A percentile compares a stretch with the other conserved stretches of the same genome.
phyloP scores from a whole-genome alignment of 305 asterid genomes.

The Coffea humblotiana region DNA sequence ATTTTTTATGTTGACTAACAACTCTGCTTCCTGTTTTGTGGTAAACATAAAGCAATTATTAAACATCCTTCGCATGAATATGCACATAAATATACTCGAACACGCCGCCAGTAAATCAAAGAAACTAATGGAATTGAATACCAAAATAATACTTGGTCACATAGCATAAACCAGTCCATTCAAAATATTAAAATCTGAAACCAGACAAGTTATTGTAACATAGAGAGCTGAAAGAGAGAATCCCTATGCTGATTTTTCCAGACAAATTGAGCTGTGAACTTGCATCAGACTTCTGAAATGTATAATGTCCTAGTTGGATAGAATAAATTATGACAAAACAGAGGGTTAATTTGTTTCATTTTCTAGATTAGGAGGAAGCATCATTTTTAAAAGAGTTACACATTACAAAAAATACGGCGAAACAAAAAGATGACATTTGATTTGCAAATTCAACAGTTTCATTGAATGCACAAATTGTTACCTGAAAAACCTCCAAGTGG shows the following conservation, averaged over 20 bases:
- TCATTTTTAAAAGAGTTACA: too few relatives aligned
- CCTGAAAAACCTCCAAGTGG: constrained; percentile 89
- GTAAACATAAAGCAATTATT: neutral
- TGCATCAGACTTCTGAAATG: neutral
- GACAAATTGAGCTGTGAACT: neutral
- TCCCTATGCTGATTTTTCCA: neutral
- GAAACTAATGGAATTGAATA: too few relatives aligned
- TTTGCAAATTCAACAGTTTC: too few relatives aligned
- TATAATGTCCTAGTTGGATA: neutral
- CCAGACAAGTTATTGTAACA: neutral
- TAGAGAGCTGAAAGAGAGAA: neutral
- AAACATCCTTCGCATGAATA: neutral
- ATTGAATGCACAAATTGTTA: constrained; percentile 17
- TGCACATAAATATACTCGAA: neutral
- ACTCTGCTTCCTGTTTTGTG: constrained; percentile 73
- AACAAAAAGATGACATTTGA: too few relatives aligned
- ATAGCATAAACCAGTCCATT: neutral
- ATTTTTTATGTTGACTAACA: constrained; percentile 71
- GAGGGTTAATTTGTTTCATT: neutral
- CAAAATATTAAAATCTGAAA: neutral
- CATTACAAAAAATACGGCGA: neutral
- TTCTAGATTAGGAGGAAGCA: neutral
- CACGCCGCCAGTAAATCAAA: neutral
- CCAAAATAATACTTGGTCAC: neutral
- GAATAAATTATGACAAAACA: neutral